Conservation (phyloP, 2,329 filamentous ascomycete genomes). For the Pseudopyricularia javanii region DNA sequence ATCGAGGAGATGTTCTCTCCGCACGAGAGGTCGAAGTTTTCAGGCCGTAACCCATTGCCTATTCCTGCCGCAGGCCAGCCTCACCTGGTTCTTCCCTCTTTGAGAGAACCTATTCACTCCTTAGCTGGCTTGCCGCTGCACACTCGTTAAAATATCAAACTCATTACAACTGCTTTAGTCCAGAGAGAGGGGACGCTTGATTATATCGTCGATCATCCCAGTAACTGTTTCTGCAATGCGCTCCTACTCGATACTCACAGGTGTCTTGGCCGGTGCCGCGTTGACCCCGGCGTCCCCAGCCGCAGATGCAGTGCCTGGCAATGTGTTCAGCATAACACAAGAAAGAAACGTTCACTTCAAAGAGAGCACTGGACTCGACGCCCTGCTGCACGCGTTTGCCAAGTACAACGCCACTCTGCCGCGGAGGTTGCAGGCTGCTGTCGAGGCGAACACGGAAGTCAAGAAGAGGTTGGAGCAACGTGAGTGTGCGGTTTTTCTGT, state of each 20-base stretch:
- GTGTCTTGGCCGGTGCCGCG: not conserved
- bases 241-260: not conserved
- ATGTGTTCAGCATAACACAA: not conserved
- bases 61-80: not conserved
- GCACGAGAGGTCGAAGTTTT: too few relatives aligned
- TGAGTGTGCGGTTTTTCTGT: not conserved
- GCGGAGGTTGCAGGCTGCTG: constrained; percentile 10
- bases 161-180: too few relatives aligned
- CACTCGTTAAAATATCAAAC: too few relatives aligned
- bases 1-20: not conserved
- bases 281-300: not conserved
- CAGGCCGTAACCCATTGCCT: too few relatives aligned
- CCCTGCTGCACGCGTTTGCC: constrained; percentile 13
- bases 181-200: too few relatives aligned
- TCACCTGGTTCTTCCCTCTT: not conserved
- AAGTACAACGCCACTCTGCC: constrained; percentile 20
- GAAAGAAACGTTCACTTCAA: constrained; percentile 1
- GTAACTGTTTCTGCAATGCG: not conserved
- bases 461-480: not conserved
- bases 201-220: too few relatives aligned
- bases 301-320: not conserved
- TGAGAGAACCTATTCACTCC: not conserved
- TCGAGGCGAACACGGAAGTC: constrained; percentile 5
- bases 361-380: not conserved
- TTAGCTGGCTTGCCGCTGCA: not conserved